phyloP scores from a whole-genome alignment of 768 basidiomycete genomes.

The Podaxis rugospora region DNA sequence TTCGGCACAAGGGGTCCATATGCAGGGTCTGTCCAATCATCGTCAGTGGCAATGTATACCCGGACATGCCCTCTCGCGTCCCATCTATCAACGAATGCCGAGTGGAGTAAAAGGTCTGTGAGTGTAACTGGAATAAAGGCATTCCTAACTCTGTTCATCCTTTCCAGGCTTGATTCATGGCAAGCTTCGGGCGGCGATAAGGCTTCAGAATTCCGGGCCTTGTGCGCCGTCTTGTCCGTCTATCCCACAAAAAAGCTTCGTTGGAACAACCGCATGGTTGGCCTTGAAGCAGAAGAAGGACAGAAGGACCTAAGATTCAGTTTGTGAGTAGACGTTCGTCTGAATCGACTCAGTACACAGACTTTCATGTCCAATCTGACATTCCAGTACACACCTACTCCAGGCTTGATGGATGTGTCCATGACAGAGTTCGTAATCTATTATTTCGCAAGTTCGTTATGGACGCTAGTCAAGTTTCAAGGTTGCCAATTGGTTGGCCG shows the following conservation, averaged over 20 bases:
- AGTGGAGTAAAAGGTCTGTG: neutral
- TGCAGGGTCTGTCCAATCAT: neutral
- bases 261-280: neutral
- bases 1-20: neutral
- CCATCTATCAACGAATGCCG: constrained; percentile 6
- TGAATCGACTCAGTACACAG: neutral
- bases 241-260: neutral
- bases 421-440: neutral
- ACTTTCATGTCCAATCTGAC: neutral
- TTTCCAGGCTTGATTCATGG: neutral
- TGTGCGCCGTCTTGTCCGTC: neutral
- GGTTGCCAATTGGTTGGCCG: neutral
- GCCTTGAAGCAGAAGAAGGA: neutral
- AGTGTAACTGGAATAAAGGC: neutral
- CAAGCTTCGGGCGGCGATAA: neutral
- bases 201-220: neutral
- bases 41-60: neutral
- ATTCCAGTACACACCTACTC: neutral
- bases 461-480: neutral
- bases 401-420: neutral
- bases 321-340: neutral
- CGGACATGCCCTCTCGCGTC: neutral
- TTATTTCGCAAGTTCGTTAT: neutral
- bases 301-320: neutral
- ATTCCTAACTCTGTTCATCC: neutral